These are phyloP conservation scores for Cercospora sp. DNA, from an alignment of 2,329 filamentous ascomycete genomes.

Conservation along the genomic window DNA sequence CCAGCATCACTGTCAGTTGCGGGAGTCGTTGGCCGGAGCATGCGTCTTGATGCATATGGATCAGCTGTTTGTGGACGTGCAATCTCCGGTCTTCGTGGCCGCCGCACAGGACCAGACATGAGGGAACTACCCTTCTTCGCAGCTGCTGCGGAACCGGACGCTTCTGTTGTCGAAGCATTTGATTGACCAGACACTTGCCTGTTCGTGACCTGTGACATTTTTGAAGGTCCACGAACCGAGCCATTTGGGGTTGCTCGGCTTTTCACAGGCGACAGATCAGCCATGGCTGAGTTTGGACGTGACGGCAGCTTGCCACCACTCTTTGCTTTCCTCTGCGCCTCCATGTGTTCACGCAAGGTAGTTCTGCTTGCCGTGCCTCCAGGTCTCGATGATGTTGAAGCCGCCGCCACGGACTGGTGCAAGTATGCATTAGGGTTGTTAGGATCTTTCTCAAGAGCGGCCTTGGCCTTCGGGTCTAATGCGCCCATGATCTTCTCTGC, in stretches of 20 bases:
- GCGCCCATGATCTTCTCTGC: conserved; percentile 76
- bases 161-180: conserved; percentile 27
- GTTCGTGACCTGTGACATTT: conserved; percentile 33
- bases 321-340: conserved; percentile 65
- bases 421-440: conserved; percentile 67
- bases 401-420: conserved; percentile 50
- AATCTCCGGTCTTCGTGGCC: conserved; percentile 50
- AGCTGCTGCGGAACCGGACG: conserved; percentile 32
- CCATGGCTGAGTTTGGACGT: conserved; percentile 59
- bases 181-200: conserved; percentile 36
- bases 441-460: conserved; percentile 77
- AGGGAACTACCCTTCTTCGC: conserved; percentile 46
- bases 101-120: conserved; percentile 61
- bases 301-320: conserved; percentile 50
- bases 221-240: conserved; percentile 32
- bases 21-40: conserved; percentile 48
- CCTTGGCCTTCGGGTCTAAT: conserved; percentile 76
- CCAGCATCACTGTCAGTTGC: conserved; percentile 47
- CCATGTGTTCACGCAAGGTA: conserved; percentile 80
- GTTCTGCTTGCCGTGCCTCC: conserved; percentile 51
- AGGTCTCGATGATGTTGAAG: conserved; percentile 30
- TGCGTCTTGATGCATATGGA: conserved; percentile 48
- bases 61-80: conserved; percentile 56
- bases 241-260: conserved; percentile 36
- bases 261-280: conserved; percentile 52